These are phyloP conservation scores for Kalanchoe fedtschenkoi DNA, from an alignment of 164 flowering plant genomes.

Conservation along the genomic window DNA sequence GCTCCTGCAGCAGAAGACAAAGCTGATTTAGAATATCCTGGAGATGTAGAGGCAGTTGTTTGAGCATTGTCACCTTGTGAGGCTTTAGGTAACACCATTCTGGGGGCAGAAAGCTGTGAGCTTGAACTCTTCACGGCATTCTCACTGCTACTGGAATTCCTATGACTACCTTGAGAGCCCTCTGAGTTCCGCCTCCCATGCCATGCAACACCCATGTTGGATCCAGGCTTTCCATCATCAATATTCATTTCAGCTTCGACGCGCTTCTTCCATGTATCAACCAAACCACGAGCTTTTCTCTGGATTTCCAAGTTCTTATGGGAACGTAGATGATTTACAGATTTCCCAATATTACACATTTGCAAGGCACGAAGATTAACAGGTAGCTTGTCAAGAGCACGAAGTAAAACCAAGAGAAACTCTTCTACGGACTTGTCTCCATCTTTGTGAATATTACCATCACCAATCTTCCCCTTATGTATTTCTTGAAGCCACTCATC, in stretches of 20 bases:
- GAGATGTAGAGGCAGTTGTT: conserved; percentile 38
- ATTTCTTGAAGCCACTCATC: conserved; percentile 94
- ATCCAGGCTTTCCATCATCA: conserved; percentile 64
- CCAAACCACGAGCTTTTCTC: conserved; percentile 44
- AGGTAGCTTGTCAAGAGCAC: conserved; percentile 86
- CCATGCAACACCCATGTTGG: conserved; percentile 52
- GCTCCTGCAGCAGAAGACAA: conserved; percentile 24
- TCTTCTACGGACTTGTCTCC: conserved; percentile 69
- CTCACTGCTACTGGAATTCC: conserved; percentile 42
- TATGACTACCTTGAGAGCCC: conserved; percentile 43
- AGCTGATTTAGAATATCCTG: conserved; percentile 33
- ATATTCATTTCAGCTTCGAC: conserved; percentile 87
- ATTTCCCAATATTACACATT: conserved; percentile 72
- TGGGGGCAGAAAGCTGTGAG: conserved; percentile 46
- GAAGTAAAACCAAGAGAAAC: conserved; percentile 73
- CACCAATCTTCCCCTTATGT: conserved; percentile 71
- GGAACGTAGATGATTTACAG: conserved; percentile 58
- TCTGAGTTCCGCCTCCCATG: conserved; percentile 41
- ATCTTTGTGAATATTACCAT: conserved; percentile 46
- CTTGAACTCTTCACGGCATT: conserved; percentile 38
- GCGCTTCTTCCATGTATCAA: conserved; percentile 97
- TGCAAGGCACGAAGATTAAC: conserved; percentile 76
- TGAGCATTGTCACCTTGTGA: conserved; percentile 28
- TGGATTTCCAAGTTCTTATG: conserved; percentile 35
- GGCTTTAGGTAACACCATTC: conserved; percentile 27